A percentile compares a stretch with the other conserved stretches of the same genome.
These are phyloP conservation scores for Solioccasus polychromus DNA, from an alignment of 768 basidiomycete genomes.

Conservation along the genomic window DNA sequence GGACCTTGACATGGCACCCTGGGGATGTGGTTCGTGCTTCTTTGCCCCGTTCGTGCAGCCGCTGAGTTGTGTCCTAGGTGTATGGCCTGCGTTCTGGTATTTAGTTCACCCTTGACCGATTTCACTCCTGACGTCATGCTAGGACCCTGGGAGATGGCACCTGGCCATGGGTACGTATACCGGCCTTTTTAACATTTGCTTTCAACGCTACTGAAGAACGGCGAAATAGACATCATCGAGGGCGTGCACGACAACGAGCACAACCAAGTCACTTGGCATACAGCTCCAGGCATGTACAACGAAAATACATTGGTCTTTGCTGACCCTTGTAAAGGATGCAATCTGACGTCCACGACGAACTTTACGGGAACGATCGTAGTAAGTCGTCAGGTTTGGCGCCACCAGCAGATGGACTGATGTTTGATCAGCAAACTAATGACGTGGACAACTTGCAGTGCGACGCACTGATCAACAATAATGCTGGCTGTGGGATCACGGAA, in stretches of 20 bases:
- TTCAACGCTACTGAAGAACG: conserved; percentile 43
- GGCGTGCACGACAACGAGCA: conserved; percentile 83
- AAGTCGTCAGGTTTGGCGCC: conserved; percentile 25
- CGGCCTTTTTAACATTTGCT: background rate
- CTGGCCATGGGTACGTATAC: conserved; percentile 61
- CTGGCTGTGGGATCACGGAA: conserved; percentile 77
- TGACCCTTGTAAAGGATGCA: conserved; percentile 46
- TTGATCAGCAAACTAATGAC: conserved; percentile 43
- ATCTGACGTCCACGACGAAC: conserved; percentile 48
- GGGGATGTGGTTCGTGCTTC: conserved; percentile 68
- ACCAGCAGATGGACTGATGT: conserved; percentile 2
- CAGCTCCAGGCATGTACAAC: conserved; percentile 47
- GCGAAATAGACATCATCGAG: conserved; percentile 83
- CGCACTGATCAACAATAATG: conserved; percentile 50
- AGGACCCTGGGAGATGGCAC: conserved; percentile 43
- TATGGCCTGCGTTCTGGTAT: conserved; percentile 85
- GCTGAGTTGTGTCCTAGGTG: conserved; percentile 39
- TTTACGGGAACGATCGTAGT: conserved; percentile 67
- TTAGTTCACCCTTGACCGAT: background rate
- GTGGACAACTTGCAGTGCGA: conserved; percentile 54
- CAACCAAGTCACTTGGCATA: conserved; percentile 84
- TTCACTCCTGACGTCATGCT: conserved; percentile 3
- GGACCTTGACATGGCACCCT: conserved; percentile 80
- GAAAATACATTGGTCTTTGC: background rate
- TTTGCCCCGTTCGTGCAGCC: background rate